These are phyloP conservation scores for Babesia gibsoni DNA, from an alignment of 169 alveolate species.

Conservation along the genomic window DNA sequence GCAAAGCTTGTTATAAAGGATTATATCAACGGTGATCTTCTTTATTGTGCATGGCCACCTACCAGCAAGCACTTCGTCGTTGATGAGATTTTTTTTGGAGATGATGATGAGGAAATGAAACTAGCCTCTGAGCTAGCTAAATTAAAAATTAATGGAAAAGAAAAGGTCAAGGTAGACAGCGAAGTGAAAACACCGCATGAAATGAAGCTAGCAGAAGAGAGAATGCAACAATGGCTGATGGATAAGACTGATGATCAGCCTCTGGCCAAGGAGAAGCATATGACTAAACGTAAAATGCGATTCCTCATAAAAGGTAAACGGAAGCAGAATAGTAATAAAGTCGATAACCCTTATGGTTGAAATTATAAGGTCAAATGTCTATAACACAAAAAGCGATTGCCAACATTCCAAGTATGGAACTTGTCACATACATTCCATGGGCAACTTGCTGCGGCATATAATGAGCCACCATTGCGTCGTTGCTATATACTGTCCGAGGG, in stretches of 20 bases:
- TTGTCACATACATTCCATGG: background rate
- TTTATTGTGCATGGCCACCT: slow-evolving; percentile 74
- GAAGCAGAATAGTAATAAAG: background rate
- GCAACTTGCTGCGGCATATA: background rate
- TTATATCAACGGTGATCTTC: slow-evolving; percentile 90
- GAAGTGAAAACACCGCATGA: slow-evolving; percentile 16
- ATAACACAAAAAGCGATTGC: background rate
- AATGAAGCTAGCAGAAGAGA: slow-evolving; percentile 20
- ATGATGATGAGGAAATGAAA: background rate
- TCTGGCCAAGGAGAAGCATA: slow-evolving; percentile 12
- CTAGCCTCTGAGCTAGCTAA: background rate
- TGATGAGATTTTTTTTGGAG: background rate
- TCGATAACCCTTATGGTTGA: background rate
- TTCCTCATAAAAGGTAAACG: slow-evolving; percentile 63
- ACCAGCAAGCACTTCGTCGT: background rate
- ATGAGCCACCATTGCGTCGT: background rate
- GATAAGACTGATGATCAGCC: slow-evolving; percentile 15
- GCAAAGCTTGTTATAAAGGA: slow-evolving; percentile 92
- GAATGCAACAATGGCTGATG: slow-evolving; percentile 54
- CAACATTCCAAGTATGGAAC: background rate
- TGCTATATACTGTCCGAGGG: background rate
- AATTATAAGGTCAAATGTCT: background rate
- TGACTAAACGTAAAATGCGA: slow-evolving; percentile 64
- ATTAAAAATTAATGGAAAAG: background rate
- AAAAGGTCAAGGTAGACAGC: background rate